phyloP scores from a whole-genome alignment of 2,329 filamentous ascomycete genomes.

The Madurella mycetomatis region DNA sequence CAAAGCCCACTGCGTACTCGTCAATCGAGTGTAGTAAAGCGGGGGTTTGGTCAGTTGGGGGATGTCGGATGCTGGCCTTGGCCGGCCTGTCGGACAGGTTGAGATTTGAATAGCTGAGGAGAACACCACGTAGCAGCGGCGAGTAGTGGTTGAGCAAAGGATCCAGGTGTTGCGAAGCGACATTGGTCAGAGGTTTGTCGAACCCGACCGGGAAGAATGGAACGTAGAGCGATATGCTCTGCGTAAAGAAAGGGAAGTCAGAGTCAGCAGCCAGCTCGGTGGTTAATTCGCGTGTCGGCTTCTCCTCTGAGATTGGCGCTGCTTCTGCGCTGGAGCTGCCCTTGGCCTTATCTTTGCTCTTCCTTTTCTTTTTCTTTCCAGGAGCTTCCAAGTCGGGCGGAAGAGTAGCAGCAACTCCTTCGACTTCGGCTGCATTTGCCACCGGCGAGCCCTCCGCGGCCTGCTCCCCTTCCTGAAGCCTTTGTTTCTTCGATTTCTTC shows the following conservation, averaged over 20 bases:
- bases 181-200: conserved; percentile 63
- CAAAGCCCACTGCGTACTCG: conserved; percentile 82
- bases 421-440: conserved; percentile 8
- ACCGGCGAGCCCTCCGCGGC: not conserved
- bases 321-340: conserved; percentile 27
- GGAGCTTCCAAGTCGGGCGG: conserved; percentile 19
- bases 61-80: conserved; percentile 38
- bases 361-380: conserved; percentile 31
- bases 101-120: conserved; percentile 69
- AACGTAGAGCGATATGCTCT: conserved; percentile 77
- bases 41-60: conserved; percentile 45
- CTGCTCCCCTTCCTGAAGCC: conserved; percentile 17
- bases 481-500: conserved; percentile 35
- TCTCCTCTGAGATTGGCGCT: conserved; percentile 27
- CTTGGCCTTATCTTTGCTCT: conserved; percentile 26
- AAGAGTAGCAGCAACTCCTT: not conserved
- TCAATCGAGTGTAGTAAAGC: conserved; percentile 52
- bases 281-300: conserved; percentile 28
- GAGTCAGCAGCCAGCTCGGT: conserved; percentile 36
- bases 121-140: conserved; percentile 65
- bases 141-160: conserved; percentile 75
- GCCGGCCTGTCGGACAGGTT: conserved; percentile 58
- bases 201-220: conserved; percentile 69
- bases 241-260: conserved; percentile 68
- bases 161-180: conserved; percentile 69